Conservation (phyloP, 768 basidiomycete genomes). For the Lanmaoa pseudosensibilis region DNA sequence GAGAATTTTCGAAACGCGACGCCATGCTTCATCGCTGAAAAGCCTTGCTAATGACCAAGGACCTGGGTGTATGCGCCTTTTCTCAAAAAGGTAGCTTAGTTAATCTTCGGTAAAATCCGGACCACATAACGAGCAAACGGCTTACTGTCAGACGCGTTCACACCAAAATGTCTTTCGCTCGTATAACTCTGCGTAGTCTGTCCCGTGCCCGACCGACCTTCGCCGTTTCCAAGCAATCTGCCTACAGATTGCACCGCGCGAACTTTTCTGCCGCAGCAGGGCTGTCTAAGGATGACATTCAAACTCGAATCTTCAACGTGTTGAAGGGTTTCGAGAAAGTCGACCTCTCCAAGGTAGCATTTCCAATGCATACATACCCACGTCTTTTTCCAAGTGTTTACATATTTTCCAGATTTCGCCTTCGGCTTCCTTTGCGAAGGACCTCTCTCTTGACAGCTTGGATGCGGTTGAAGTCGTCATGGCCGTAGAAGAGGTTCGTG, state of each 20-base stretch:
- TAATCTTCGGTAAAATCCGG: slow-evolving; percentile 31
- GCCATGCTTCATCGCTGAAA: slow-evolving; percentile 86
- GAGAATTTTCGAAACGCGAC: slow-evolving; percentile 90
- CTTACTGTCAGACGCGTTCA: slow-evolving; percentile 17
- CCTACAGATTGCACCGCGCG: slow-evolving; percentile 31
- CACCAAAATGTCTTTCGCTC: slow-evolving; percentile 36
- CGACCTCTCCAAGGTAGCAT: slow-evolving; percentile 28
- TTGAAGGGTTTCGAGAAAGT: slow-evolving; percentile 35
- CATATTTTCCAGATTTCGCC: slow-evolving; percentile 52
- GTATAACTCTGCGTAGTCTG: slow-evolving; percentile 33
- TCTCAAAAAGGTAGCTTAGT: slow-evolving; percentile 1
- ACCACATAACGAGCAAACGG: not conserved
- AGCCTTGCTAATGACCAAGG: not conserved
- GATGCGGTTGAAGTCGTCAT: slow-evolving; percentile 98
- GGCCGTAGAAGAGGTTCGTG: slow-evolving; percentile 88
- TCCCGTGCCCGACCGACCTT: slow-evolving; percentile 30
- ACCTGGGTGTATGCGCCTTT: not conserved
- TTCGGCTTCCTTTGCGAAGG: slow-evolving; percentile 54
- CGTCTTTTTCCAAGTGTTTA: slow-evolving; percentile 30
- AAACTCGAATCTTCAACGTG: slow-evolving; percentile 28
- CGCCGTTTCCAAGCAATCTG: slow-evolving; percentile 29
- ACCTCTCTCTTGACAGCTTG: slow-evolving; percentile 78
- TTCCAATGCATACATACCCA: not conserved
- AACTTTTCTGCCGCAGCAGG: slow-evolving; percentile 31
- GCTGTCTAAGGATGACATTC: slow-evolving; percentile 24